Percentiles rank a stretch among this genome's conserved stretches.
phyloP scores from a whole-genome alignment of 208 protist genomes.

The Crithidia thermophila region DNA sequence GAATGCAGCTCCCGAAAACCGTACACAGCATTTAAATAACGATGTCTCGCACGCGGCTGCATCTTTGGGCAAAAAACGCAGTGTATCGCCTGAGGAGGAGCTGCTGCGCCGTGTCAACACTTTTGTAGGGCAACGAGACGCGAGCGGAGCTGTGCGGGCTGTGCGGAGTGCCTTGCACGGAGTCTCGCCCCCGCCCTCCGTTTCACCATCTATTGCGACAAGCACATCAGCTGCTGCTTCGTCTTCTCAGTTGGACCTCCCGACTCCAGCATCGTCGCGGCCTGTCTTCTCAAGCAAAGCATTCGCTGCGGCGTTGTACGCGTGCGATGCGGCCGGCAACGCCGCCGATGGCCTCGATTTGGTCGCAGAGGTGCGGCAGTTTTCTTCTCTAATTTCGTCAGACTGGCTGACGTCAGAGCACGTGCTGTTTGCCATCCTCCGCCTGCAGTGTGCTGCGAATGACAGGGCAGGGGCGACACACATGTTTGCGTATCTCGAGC shows the following conservation, averaged over 20 bases:
- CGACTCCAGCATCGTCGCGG: too few species aligned
- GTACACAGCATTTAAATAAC: background rate
- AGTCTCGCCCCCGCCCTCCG: background rate
- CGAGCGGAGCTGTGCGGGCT: constrained; percentile 20
- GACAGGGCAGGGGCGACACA: constrained; percentile 49
- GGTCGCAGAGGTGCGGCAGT: constrained; percentile 41
- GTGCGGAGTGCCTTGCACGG: constrained; percentile 18
- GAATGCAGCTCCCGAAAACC: too few species aligned
- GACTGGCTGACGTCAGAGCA: constrained; percentile 57
- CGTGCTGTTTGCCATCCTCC: constrained; percentile 60
- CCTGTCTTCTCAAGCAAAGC: constrained; percentile 29
- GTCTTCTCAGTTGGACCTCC: background rate
- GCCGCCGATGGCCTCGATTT: constrained; percentile 45
- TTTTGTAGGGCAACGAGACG: constrained; percentile 28
- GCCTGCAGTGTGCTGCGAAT: constrained; percentile 56
- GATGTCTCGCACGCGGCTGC: background rate
- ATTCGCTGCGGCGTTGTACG: constrained; percentile 56
- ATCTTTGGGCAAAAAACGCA: background rate
- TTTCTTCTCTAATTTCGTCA: constrained; percentile 2
- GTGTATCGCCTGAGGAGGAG: constrained; percentile 12
- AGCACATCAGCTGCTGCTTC: background rate
- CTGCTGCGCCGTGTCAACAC: constrained; percentile 31
- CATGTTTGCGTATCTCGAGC: constrained; percentile 63
- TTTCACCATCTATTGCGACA: background rate
- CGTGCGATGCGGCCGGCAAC: constrained; percentile 39